Evolutionary conservation across 768 basidiomycete species (phyloP), one percentile per base, ranked within the genome.

Genomic region (Phlebiopsis flavidoalba): DNA sequence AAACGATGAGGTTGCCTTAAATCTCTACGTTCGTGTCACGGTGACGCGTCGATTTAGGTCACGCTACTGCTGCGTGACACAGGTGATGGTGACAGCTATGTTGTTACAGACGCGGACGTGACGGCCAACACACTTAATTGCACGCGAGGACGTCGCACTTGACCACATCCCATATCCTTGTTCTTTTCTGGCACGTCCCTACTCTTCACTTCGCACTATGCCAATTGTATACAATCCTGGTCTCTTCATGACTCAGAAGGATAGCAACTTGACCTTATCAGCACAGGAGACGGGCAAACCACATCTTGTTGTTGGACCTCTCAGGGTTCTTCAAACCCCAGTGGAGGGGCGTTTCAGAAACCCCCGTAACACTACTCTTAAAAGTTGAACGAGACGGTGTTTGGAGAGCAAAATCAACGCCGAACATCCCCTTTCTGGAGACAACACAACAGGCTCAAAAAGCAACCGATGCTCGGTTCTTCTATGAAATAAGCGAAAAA

Each of bases 261-360:
- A 64, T 51, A 56, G n/a, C n/a, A 64, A 52, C 40, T 64, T 37
- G 60, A 64, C 49, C 40, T 60, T 35, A 49, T 64, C 14, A 50
- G 48, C 31, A 31, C 57, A 17, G 37, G 40, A n/a, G 31, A 47
- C 62, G n/a, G n/a, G 15, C 53, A 43, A 5, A 59, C 58, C n/a
- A n/a, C n/a, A n/a, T 15, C 55, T 60, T 17, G 57, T 58, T n/a
- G n/a, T n/a, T n/a, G n/a, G 26, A 52, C 46, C 40, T 58, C 59
- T n/a, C n/a, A n/a, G 10, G 46, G 47, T 14, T 21, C 52, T 19
- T 14, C 45, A 33, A n/a, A 33, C 56, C 2, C 56, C 59, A 15
- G 15, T 24, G 21, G 15, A 22, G 5, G 33, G 35, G 3, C 24
- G 54, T 8, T n/a, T 35, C 57, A 11, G 22, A 8, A 21, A 45